phyloP scores from a whole-genome alignment of 2,329 filamentous ascomycete species.

The Lasiodiplodia sp. region DNA sequence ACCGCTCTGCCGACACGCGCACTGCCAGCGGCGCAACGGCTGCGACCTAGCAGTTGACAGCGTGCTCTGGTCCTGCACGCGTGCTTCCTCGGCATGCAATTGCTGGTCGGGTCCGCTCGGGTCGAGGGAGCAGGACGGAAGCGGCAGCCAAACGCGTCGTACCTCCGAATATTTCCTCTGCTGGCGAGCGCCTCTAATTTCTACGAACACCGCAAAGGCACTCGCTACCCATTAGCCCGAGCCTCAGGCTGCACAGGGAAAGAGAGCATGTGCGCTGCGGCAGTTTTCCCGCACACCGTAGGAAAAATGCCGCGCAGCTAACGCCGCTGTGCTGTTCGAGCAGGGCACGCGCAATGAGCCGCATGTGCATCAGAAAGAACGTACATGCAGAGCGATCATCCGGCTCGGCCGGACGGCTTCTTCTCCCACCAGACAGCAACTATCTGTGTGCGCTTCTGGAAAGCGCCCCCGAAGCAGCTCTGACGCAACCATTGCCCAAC shows the following conservation, averaged over 20 bases:
- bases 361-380: not conserved
- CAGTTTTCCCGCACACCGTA: conserved; percentile 14
- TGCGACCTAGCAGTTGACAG: not conserved
- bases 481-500: conserved; percentile 1
- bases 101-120: conserved; percentile 7
- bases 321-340: not conserved
- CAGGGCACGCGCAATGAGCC: conserved; percentile 11
- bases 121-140: conserved; percentile 19
- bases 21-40: not conserved
- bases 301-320: conserved; percentile 14
- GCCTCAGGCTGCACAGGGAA: not conserved
- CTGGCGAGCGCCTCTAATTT: not conserved
- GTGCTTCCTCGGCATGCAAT: conserved; percentile 18
- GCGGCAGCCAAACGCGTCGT: conserved; percentile 1
- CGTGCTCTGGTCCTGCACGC: not conserved
- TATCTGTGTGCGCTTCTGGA: not conserved
- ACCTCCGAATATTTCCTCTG: conserved; percentile 5
- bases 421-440: not conserved
- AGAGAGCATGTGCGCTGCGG: conserved; percentile 1
- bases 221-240: conserved; percentile 22
- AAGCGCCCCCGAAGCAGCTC: not conserved
- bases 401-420: conserved; percentile 17
- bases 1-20: not conserved
- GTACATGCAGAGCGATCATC: not conserved
- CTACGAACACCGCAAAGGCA: not conserved